Base-by-base conservation (phyloP, 352 stramenopile genomes). In the Pythium rishiriense region DNA sequence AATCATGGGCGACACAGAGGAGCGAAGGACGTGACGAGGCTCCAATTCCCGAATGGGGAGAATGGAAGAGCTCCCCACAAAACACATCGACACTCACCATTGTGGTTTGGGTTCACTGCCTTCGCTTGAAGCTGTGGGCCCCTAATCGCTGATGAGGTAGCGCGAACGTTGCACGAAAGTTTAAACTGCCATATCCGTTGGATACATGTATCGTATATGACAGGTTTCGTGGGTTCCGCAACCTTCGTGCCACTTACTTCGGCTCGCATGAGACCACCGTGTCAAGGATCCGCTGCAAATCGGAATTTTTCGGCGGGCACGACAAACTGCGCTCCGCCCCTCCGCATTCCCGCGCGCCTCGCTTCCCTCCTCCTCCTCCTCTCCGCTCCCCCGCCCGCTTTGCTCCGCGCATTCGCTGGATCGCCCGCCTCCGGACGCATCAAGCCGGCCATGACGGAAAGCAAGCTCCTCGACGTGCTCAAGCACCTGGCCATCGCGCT, bases 381-480 rank as follows among this genome's bases (percentile, higher is more conserved):
- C 31, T n/a, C 22, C 31, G 31, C 29, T 22, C 33, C 33, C 22
- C 37, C 35, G 21, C 51, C 10, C 33, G 0, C 11, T 22, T 3
- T 5, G 26, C 33, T 58, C n/a, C 24, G 33, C 22, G 31, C 51
- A 45, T n/a, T 26, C 21, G 37, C 51, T 5, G 35, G 26, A 58
- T 46, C 26, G 11, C 14, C 35, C 19, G 49, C 14, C 28, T 0
- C 22, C 19, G 11, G 37, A 59, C 43, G n/a, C 14, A 43, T 6
- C 11, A 17, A 12, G 37, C 37, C 37, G 14, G 31, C 42, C n/a
- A 62, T 62, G 55, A 42, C 15, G 14, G 37, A 43, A 17, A 53
- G 28, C 41, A 55, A 41, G 47, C 24, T 55, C 6, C n/a, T 45
- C n/a, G 55, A 55, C 17, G 5, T 66, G 31, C 64, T 70, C 42